Evolutionary conservation across 169 alveolate species (phyloP).

Genomic region (Cryptosporidium baileyi): DNA sequence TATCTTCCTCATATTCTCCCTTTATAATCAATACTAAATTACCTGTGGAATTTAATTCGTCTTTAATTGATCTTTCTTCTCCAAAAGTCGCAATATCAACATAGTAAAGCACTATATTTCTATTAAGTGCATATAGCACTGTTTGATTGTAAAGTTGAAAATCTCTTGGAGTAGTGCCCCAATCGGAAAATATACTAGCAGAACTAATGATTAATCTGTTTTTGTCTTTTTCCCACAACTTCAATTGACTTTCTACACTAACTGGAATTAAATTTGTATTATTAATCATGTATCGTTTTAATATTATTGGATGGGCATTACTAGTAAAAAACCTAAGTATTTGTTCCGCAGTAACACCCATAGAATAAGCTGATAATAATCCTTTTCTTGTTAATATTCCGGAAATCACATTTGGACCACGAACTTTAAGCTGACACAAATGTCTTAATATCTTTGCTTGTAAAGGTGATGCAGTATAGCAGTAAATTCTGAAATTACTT

Average conservation of each 20-base stretch:
- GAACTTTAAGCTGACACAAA: conserved; percentile 86
- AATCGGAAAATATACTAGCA: conserved; percentile 29
- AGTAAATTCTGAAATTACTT: conserved; percentile 88
- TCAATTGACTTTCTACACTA: conserved; percentile 84
- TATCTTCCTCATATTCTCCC: conserved; percentile 49
- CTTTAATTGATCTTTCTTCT: neutral
- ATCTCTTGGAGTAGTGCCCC: conserved; percentile 30
- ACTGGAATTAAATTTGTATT: conserved; percentile 79
- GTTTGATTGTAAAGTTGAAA: conserved; percentile 28
- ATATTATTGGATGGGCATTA: conserved; percentile 77
- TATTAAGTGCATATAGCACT: conserved; percentile 19
- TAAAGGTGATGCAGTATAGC: conserved; percentile 85
- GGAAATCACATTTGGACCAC: conserved; percentile 85
- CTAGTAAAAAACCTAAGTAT: conserved; percentile 83
- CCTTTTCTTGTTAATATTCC: conserved; percentile 86
- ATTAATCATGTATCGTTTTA: conserved; percentile 2
- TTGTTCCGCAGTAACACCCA: conserved; percentile 87
- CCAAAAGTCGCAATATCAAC: neutral
- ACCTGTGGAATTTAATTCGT: neutral
- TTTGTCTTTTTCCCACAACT: conserved; percentile 88
- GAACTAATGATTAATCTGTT: conserved; percentile 75
- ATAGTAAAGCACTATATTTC: conserved; percentile 15
- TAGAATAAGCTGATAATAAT: conserved; percentile 82
- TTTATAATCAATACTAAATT: neutral
- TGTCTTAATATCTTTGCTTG: conserved; percentile 84